Percentiles rank a stretch among this genome's conserved stretches.
Conservation (phyloP, 2,329 filamentous ascomycete species). For the Fusarium concolor region DNA sequence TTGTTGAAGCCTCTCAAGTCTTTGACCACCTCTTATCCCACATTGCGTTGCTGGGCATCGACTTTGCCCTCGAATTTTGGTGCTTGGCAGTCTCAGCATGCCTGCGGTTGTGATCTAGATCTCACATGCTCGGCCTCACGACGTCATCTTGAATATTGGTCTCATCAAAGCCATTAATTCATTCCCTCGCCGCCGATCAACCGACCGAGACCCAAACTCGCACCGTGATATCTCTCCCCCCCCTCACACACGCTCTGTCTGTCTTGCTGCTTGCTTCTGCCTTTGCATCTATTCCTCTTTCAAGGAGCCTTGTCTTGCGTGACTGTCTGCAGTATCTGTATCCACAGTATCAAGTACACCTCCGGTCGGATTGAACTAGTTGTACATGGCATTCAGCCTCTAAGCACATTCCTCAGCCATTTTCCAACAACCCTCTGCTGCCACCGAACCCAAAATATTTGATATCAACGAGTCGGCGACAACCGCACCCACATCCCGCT, state of each 20-base stretch:
- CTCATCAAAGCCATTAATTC: conserved; percentile 27
- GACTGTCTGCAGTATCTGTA: conserved; percentile 39
- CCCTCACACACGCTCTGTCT: conserved; percentile 11
- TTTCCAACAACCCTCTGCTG: conserved; percentile 20
- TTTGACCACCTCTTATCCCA: conserved; percentile 13
- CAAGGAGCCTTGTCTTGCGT: conserved; percentile 27
- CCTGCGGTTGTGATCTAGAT: conserved; percentile 41
- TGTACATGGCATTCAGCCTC: conserved; percentile 14
- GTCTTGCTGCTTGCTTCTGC: conserved; percentile 6
- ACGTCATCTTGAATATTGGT: conserved; percentile 38
- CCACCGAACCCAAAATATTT: conserved; percentile 28
- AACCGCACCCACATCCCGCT: conserved; percentile 20
- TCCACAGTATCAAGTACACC: conserved; percentile 17
- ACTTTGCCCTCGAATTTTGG: conserved; percentile 22
- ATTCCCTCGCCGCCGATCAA: conserved; percentile 33
- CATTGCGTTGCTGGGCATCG: conserved; percentile 29
- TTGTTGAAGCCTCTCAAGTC: conserved; percentile 25
- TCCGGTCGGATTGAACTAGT: conserved; percentile 12
- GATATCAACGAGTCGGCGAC: conserved; percentile 4
- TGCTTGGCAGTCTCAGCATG: conserved; percentile 42
- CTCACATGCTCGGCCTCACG: conserved; percentile 37
- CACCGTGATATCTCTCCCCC: conserved; percentile 29
- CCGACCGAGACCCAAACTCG: conserved; percentile 26
- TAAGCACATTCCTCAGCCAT: conserved; percentile 17
- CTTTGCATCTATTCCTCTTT: conserved; percentile 10